phyloP scores from a whole-genome alignment of 306 rosid species.

The Cajanus cajan region DNA sequence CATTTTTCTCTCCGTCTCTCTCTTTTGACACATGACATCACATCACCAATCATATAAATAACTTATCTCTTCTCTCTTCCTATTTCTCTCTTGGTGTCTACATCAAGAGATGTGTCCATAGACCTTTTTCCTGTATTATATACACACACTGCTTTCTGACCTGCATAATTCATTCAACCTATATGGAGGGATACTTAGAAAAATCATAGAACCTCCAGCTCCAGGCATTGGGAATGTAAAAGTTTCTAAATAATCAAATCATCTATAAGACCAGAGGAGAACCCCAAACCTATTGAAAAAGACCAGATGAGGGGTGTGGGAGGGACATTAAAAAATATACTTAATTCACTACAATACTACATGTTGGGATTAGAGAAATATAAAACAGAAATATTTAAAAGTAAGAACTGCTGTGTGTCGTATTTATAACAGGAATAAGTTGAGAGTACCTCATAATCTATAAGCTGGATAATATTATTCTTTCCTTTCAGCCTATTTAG shows the following conservation, averaged over 20 bases:
- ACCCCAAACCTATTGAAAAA: neutral
- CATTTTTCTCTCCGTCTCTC: too few relatives aligned
- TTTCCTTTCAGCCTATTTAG: conserved; percentile 84
- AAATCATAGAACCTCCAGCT: neutral
- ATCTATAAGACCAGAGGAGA: neutral
- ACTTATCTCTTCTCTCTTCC: too few relatives aligned
- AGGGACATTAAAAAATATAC: neutral
- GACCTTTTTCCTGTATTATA: too few relatives aligned
- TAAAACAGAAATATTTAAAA: conserved; percentile 18
- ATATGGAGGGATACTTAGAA: neutral
- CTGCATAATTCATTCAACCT: neutral
- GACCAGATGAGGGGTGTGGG: neutral
- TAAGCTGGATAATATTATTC: conserved; percentile 81
- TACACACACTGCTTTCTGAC: neutral
- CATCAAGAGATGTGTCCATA: too few relatives aligned
- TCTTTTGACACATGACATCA: too few relatives aligned
- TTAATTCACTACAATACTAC: neutral
- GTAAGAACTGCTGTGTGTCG: neutral
- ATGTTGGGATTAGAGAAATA: neutral
- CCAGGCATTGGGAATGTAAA: neutral
- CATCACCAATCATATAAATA: too few relatives aligned
- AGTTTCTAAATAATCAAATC: neutral
- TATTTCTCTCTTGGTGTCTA: too few relatives aligned
- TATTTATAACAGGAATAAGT: conserved; percentile 11
- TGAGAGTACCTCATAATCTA: conserved; percentile 83